Conservation (phyloP, 257 asterid genomes). For the Salvia splendens region DNA sequence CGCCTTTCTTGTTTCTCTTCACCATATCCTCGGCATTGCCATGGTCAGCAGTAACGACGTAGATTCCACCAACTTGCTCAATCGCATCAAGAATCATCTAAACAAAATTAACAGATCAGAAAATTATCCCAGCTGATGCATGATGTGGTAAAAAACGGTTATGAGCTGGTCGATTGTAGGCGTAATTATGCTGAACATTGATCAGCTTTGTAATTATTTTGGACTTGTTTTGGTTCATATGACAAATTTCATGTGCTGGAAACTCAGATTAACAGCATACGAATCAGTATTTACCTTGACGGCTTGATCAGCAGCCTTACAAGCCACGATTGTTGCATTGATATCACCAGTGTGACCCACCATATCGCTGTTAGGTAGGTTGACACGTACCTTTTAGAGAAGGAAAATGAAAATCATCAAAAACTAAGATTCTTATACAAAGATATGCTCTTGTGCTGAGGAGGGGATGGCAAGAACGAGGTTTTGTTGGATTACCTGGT, state of each 20-base stretch:
- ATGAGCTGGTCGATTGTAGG: neutral
- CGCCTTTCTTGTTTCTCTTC: conserved; percentile 95
- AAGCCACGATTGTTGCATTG: conserved; percentile 86
- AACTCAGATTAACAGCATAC: neutral
- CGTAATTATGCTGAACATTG: neutral
- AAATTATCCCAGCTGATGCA: neutral
- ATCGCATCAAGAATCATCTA: conserved; percentile 90
- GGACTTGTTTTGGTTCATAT: neutral
- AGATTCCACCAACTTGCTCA: conserved; percentile 92
- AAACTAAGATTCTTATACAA: conserved; percentile 10
- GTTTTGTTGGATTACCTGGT: conserved; percentile 64
- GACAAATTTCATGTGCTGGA: neutral
- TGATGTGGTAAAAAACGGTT: neutral
- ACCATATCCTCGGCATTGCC: conserved; percentile 99
- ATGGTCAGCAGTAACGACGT: conserved; percentile 95
- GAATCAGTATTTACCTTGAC: conserved; percentile 68
- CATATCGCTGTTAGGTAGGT: conserved; percentile 92
- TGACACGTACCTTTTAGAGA: conserved; percentile 68
- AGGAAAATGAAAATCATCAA: neutral
- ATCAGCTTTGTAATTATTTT: neutral
- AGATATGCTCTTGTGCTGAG: neutral
- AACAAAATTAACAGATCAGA: conserved; percentile 23
- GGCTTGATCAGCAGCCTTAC: conserved; percentile 92
- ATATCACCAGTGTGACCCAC: conserved; percentile 99
- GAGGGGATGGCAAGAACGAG: conserved; percentile 5